Base-by-base conservation (phyloP, 495 filamentous ascomycete genomes). In the Hypoxylon lienhwacheense region DNA sequence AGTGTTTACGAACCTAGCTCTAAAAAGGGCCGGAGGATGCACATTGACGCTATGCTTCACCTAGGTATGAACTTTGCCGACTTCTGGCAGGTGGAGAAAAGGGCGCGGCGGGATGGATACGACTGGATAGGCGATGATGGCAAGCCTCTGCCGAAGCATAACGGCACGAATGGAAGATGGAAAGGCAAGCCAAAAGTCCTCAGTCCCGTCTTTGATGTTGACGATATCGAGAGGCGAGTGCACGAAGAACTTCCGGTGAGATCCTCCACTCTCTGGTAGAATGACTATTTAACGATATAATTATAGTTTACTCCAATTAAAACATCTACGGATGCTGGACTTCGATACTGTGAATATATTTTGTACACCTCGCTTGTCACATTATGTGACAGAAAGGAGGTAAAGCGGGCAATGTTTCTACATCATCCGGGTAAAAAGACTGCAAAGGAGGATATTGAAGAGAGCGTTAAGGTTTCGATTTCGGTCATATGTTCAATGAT, bases 41-140 rank as follows among this genome's bases (percentile, higher is more conserved):
- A 41, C 19, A 50, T 50, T n/a, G 47, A 50, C 15, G 47, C 47
- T 24, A 50, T 50, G 47, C 47, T 50, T 16, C 47, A 50, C 25
- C 15, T 50, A n/a, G 47, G 47, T 2, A 50, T 50, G 47, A 50
- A 33, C 8, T 50, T 50, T 17, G 20, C 26, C 16, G 26, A 50
- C 7, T 37, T 16, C 4, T 50, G 48, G 48, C 48, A 52, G 16
- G 20, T 52, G 20, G 39, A 52, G 14, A 52, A 34, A 35, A 42
- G 48, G 20, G 48, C 48, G 5, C 48, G 48, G 1, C 37, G 48
- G 2, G 48, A 52, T 8, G 39, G 48, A 14, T 52, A 52, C 11
- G 48, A 52, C 12, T 52, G 48, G 48, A 39, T 52, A 12, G 48
- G 48, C 1, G 48, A 43, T 15, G 39, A 52, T 11, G 48, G 48